Evolutionary conservation across 1,139 yeast species (phyloP), one percentile per base, ranked within the genome.

Genomic region (Hyphopichia khmerensis): DNA sequence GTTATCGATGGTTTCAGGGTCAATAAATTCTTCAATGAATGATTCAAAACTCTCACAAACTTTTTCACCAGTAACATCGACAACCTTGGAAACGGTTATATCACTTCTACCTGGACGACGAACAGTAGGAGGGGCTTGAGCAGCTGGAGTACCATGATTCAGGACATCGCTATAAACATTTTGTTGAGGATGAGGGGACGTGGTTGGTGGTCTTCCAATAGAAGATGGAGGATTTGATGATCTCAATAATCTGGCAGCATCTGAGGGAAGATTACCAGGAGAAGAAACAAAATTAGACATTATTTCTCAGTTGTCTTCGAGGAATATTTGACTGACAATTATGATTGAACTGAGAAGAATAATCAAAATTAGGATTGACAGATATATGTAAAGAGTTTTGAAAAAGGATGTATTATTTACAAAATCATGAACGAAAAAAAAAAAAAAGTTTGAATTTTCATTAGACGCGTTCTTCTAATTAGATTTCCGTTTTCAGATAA

Each of bases 11-110:
- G 67, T 60, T 13, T 59, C 58, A 7, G 52, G 57, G 45, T 77
- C 80, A 9, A 64, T 67, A 55, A 72, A 88, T 36, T 80, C 85
- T 59, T 85, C 88, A 48, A 93, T 67, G 59, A 93, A 93, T 51
- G 78, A 80, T 60, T 90, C 96, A 61, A 93, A 93, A 24, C 95
- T 83, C 60, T 90, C 96, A 41, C 95, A 78, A 14, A 93, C 97
- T 53, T 89, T 88, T 59, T 91, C 97, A 47, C 96, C 97, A 5
- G 96, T 90, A 35, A 84, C 81, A 69, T 93, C 99, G 17, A 81
- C 80, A 26, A 93, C 96, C 60, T 87, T 88, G 31, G 96, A 91
- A 40, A 91, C 89, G 33, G 82, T 79, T 42, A 82, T 76, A 46
- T 82, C 70, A 50, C 80, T 75, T 60, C 80, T 67, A 59, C 76